These are phyloP conservation scores for Claviceps spartinae DNA, from an alignment of 2,329 filamentous ascomycete species.

Conservation along the genomic window DNA sequence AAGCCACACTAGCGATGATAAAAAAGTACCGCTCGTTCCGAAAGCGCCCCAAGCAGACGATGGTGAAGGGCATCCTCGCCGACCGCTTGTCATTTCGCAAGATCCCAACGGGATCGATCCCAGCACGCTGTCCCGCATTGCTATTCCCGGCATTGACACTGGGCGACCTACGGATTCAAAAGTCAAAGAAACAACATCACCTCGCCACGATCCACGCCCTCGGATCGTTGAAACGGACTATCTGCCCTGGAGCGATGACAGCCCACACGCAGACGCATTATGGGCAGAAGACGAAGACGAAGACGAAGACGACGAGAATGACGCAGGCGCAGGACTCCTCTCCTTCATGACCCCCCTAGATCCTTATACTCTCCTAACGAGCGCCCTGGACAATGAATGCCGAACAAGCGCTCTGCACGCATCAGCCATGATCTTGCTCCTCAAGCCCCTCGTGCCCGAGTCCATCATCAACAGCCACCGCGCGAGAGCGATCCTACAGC, in stretches of 20 bases:
- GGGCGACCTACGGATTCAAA: conserved; percentile 13
- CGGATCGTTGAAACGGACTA: conserved; percentile 44
- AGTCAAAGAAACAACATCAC: conserved; percentile 13
- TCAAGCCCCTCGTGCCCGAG: conserved; percentile 42
- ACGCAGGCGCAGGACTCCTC: not conserved
- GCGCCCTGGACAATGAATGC: conserved; percentile 42
- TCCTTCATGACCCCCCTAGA: conserved; percentile 30
- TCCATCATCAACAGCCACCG: conserved; percentile 41
- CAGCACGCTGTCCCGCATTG: not conserved
- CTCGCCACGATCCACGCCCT: conserved; percentile 25
- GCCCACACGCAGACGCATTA: conserved; percentile 37
- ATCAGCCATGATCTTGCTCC: conserved; percentile 45
- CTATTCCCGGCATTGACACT: conserved; percentile 4
- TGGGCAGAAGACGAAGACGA: conserved; percentile 5
- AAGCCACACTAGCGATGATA: not conserved
- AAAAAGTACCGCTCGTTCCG: conserved; percentile 18
- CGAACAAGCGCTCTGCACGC: conserved; percentile 44
- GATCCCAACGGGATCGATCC: conserved; percentile 9
- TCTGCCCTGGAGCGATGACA: conserved; percentile 44
- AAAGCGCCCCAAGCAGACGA: conserved; percentile 30
- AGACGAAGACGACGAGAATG: not conserved
- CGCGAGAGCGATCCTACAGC: conserved; percentile 41
- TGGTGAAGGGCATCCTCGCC: conserved; percentile 19
- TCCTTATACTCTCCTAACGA: conserved; percentile 38
- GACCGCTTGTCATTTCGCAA: conserved; percentile 18